Evolutionary conservation across 441 rosid genomes (phyloP).

Genomic region (Populus hybrid): DNA sequence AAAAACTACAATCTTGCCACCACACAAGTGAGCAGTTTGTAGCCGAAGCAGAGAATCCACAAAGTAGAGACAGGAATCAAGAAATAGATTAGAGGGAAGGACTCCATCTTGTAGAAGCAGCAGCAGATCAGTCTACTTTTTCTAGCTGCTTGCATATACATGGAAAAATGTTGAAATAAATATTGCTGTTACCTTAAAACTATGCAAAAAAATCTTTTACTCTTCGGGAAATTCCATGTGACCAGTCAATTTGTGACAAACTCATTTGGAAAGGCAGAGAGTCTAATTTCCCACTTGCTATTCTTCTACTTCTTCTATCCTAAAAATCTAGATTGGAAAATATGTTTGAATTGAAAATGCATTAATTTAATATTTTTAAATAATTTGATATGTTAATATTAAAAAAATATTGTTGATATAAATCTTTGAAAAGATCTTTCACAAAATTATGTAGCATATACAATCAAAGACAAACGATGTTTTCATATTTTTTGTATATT

Average conservation of each 20-base stretch:
- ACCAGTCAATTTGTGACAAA: neutral
- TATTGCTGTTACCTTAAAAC: constrained; percentile 11
- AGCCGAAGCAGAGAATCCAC: neutral
- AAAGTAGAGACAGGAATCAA: neutral
- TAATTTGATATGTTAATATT: too few species aligned
- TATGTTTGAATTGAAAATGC: too few species aligned
- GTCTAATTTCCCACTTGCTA: neutral
- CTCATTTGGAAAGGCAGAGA: neutral
- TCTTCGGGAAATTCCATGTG: neutral
- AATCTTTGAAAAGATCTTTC: too few species aligned
- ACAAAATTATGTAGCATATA: too few species aligned
- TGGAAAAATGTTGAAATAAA: neutral
- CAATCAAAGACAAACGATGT: too few species aligned
- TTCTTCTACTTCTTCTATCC: too few species aligned
- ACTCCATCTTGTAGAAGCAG: neutral
- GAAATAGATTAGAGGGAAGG: constrained; percentile 15
- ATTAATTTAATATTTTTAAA: too few species aligned
- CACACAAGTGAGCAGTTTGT: constrained; percentile 18
- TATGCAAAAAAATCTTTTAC: neutral
- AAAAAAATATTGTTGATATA: too few species aligned
- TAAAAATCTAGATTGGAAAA: too few species aligned
- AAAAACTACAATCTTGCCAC: too few species aligned
- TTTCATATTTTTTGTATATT: too few species aligned
- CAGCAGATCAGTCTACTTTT: neutral
- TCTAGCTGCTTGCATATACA: neutral